Evolutionary conservation across 805 yeast genomes (phyloP).

Genomic region (Saturnispora saitoi): DNA sequence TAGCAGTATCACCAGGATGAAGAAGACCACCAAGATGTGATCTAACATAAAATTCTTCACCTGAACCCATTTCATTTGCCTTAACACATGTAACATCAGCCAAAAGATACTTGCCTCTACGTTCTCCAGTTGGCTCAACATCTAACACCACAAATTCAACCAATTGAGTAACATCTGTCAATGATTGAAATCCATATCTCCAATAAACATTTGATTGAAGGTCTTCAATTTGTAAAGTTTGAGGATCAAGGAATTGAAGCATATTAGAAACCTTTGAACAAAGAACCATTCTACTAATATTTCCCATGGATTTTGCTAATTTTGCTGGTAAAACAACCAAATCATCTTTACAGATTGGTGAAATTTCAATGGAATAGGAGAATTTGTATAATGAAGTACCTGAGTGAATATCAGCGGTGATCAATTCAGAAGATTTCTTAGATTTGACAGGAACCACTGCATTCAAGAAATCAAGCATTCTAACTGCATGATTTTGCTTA

Average conservation of each 20-base stretch:
- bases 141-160: conserved; percentile 86
- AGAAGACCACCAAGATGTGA: conserved; percentile 90
- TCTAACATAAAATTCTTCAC: conserved; percentile 66
- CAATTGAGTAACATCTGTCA: conserved; percentile 67
- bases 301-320: conserved; percentile 76
- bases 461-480: conserved; percentile 83
- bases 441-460: conserved; percentile 79
- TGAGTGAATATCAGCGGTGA: conserved; percentile 86
- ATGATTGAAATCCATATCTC: conserved; percentile 71
- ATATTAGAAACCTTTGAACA: conserved; percentile 80
- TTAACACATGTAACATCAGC: conserved; percentile 93
- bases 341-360: conserved; percentile 95
- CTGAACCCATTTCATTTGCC: conserved; percentile 80
- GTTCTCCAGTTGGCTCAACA: conserved; percentile 82
- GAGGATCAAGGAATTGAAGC: conserved; percentile 81
- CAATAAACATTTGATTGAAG: conserved; percentile 64
- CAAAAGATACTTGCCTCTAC: conserved; percentile 66
- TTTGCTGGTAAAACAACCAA: conserved; percentile 84
- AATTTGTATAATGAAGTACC: conserved; percentile 85
- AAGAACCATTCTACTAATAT: conserved; percentile 69
- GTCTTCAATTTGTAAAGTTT: conserved; percentile 70
- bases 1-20: conserved; percentile 92
- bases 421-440: conserved; percentile 83
- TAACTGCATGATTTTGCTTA: conserved; percentile 82
- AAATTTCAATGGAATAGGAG: conserved; percentile 86